Evolutionary conservation across 2,329 filamentous ascomycete species (phyloP), one percentile per base, ranked within the genome.

Genomic region (Penicillium sp.): DNA sequence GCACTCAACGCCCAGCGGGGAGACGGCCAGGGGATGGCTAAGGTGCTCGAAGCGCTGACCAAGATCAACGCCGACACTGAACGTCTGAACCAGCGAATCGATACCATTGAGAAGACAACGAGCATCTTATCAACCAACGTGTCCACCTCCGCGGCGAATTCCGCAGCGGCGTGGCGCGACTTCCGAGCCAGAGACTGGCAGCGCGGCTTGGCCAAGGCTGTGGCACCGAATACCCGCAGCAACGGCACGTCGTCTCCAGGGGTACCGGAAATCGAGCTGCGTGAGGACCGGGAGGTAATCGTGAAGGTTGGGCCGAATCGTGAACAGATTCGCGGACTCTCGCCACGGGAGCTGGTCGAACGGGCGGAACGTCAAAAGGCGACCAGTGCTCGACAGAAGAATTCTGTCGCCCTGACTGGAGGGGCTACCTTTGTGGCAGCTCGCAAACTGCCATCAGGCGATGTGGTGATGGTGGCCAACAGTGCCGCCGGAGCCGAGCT

Each of bases 1-100:
- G 51, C 46, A 18, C 35, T 57, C 28, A 57, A 54, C 44, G 54
- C 48, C 54, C 43, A 57, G 50, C 48, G 48, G 45, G 51, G 51
- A 20, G 54, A 56, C 25, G 40, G 38, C 35, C 44, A 50, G 54
- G 49, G 48, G 27, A 54, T 54, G 39, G 28, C 28, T 13, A 30
- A 30, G 28, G 28, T 30, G 8, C 28, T 30, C 6, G 11, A 30
- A 30, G 28, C 28, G 28, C 8, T 30, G 28, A 56, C 50, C 47
- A 53, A 56, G 44, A 56, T 56, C 47, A 56, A 53, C 35, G 10
- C 27, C 50, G 48, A 51, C 48, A 51, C 45, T 11, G 45, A 54
- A 38, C 41, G 45, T 30, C 48, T 53, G 39, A 56, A 51, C 51
- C 44, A 45, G 42, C 44, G 40, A 56, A 51, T 49, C 0, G 42